Evolutionary conservation across 129 eudicot genomes (phyloP).

Genomic region (Apium graveolens): DNA sequence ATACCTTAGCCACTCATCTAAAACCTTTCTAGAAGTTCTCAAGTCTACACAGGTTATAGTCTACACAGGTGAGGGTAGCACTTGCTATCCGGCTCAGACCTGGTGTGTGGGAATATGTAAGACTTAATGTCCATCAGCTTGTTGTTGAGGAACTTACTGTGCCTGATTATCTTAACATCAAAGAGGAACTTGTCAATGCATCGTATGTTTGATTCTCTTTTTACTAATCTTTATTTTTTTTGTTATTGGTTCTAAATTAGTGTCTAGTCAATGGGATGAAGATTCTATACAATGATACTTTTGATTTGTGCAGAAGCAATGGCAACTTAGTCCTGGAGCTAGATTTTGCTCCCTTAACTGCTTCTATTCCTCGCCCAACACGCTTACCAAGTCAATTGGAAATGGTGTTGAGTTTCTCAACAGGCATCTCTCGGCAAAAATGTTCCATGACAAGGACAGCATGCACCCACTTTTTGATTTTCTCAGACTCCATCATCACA

Average conservation of each 20-base stretch:
- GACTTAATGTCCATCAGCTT: slow-evolving; percentile 19
- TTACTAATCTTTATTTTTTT: neutral
- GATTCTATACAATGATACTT: neutral
- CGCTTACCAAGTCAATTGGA: slow-evolving; percentile 87
- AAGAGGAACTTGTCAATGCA: slow-evolving; percentile 24
- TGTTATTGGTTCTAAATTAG: neutral
- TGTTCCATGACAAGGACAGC: slow-evolving; percentile 96
- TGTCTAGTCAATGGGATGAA: neutral
- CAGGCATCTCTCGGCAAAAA: slow-evolving; percentile 90
- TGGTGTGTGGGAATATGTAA: slow-evolving; percentile 38
- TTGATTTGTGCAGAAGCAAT: slow-evolving; percentile 31
- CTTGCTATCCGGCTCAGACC: slow-evolving; percentile 33
- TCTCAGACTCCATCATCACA: slow-evolving; percentile 61
- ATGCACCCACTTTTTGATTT: slow-evolving; percentile 87
- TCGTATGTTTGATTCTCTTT: slow-evolving; percentile 12
- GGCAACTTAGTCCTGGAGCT: slow-evolving; percentile 86
- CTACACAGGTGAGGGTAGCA: slow-evolving; percentile 67
- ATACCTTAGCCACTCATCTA: too few species aligned
- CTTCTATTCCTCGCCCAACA: slow-evolving; percentile 85
- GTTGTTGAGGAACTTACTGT: slow-evolving; percentile 22
- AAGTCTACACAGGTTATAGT: slow-evolving; percentile 84
- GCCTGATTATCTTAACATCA: slow-evolving; percentile 22
- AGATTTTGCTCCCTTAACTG: slow-evolving; percentile 87
- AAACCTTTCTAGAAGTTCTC: slow-evolving; percentile 72
- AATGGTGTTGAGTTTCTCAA: slow-evolving; percentile 97